A percentile compares a stretch with the other conserved stretches of the same genome.
phyloP scores from a whole-genome alignment of 1,284 basidiomycete genomes.

The Flammula alnicola region DNA sequence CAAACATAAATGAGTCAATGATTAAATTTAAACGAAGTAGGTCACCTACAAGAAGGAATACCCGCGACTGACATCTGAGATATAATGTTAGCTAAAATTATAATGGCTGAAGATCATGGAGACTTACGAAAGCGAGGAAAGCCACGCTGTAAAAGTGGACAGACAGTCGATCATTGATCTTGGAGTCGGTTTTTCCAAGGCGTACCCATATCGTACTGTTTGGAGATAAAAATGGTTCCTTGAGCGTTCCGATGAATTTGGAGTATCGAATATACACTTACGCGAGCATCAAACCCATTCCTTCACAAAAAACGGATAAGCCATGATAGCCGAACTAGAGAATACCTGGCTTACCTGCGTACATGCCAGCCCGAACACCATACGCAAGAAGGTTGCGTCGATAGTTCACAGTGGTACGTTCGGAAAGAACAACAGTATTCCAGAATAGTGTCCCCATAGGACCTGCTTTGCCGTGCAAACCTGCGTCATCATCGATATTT shows the following conservation, averaged over 20 bases:
- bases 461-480: constrained; percentile 32
- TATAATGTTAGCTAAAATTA: neutral
- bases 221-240: neutral
- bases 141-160: constrained; percentile 61
- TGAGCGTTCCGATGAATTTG: neutral
- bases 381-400: constrained; percentile 61
- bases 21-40: neutral
- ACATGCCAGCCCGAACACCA: constrained; percentile 66
- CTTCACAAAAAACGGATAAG: constrained; percentile 23
- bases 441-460: constrained; percentile 35
- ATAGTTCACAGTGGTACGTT: constrained; percentile 42
- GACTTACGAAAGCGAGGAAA: constrained; percentile 59
- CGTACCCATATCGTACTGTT: constrained; percentile 61
- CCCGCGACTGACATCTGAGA: constrained; percentile 53
- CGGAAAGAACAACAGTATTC: constrained; percentile 41
- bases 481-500: neutral
- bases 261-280: constrained; percentile 23
- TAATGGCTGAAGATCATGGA: neutral
- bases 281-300: constrained; percentile 61
- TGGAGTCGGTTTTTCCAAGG: constrained; percentile 44
- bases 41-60: constrained; percentile 46
- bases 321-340: constrained; percentile 4
- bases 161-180: constrained; percentile 46
- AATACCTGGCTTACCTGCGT: constrained; percentile 43
- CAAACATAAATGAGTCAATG: neutral